Evolutionary conservation across 306 rosid genomes (phyloP), one percentile per base, ranked within the genome.

Genomic region (Acacia acuminata): DNA sequence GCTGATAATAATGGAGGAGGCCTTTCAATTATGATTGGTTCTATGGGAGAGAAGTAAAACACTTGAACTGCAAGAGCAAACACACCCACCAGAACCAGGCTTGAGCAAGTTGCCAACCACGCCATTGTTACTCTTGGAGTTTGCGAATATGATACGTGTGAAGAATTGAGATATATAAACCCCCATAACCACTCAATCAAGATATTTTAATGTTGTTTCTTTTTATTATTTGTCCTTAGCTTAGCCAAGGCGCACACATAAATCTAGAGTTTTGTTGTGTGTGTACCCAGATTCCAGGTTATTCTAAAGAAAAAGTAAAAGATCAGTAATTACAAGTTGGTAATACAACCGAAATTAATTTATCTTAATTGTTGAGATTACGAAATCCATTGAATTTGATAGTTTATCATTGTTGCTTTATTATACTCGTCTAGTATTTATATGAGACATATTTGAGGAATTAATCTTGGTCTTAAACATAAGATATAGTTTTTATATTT

Each of bases 41-140:
- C 76, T 48, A 90, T 83, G 50, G 92, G 90, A 3, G 89, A 88
- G 71, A 85, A 89, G 80, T 83, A 74, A 58, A 74, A 20, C 55
- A 90, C 25, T 45, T 87, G 90, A 58, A 82, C 20, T 8, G 77
- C 44, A 40, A 87, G 51, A 20, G 88, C 90, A 25, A 81, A 60
- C 43, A 82, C 79, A 47, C 77, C 82, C 68, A 63, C 84, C 5
- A 86, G 56, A 32, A 84, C 38, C 50, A 86, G 47, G 83, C 85
- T 77, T 77, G 83, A 77, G 47, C 56, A 73, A 45, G 77, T 47
- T 13, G 58, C 14, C 20, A 71, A 45, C 38, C 40, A 44, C 19
- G n/a, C 38, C 76, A 71, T 71, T 27, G 64, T 40, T 14, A 63
- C 70, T 30, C 4, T 58, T 58, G 32, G 32, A 60, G 2, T 15